phyloP scores from a whole-genome alignment of 257 asterid species.

The Mitragyna speciosa region DNA sequence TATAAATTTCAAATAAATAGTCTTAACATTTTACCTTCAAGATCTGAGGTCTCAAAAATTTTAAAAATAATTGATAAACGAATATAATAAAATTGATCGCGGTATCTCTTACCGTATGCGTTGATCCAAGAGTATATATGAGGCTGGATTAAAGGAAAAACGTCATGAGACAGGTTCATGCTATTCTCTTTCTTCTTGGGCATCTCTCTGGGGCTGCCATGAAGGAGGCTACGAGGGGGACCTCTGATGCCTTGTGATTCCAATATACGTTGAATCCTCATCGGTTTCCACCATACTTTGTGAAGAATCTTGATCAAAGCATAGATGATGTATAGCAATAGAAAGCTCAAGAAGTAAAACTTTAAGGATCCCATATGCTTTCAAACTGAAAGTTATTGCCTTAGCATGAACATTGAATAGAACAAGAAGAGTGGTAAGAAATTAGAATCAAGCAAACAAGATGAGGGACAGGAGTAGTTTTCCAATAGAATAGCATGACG shows the following conservation, averaged over 20 bases:
- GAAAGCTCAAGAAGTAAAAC: background rate
- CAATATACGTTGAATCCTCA: slow-evolving; percentile 21
- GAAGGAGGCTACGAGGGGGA: slow-evolving; percentile 42
- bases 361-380: background rate
- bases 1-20: background rate
- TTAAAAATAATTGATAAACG: background rate
- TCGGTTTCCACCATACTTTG: slow-evolving; percentile 46
- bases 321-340: background rate
- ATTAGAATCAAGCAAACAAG: no score
- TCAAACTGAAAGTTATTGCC: background rate
- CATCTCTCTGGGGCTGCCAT: slow-evolving; percentile 46
- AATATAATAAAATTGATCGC: background rate
- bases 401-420: background rate
- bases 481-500: no score
- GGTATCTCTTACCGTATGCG: slow-evolving; percentile 33
- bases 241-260: slow-evolving; percentile 47
- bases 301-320: slow-evolving; percentile 9
- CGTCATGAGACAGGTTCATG: slow-evolving; percentile 43
- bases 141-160: slow-evolving; percentile 48
- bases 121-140: slow-evolving; percentile 45
- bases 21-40: background rate
- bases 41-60: background rate
- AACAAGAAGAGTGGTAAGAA: no score
- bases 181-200: slow-evolving; percentile 24
- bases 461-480: no score